Conservation (phyloP, 2,329 filamentous ascomycete genomes). For the Chaetothyriales sp. region DNA sequence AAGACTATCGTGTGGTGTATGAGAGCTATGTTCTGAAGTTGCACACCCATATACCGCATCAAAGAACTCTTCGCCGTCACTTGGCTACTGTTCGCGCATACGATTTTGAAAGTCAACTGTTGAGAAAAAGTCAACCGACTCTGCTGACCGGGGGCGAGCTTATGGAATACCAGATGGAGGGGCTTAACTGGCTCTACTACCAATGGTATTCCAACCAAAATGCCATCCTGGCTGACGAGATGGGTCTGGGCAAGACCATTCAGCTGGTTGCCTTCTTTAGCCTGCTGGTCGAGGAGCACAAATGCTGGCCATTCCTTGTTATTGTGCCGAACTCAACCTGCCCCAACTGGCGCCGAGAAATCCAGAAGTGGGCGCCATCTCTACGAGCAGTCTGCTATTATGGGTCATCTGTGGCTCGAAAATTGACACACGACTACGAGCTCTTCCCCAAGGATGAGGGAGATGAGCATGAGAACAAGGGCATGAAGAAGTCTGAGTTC, state of each 20-base stretch:
- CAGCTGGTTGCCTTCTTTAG: constrained; percentile 77
- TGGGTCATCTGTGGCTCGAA: constrained; percentile 59
- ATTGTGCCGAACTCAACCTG: constrained; percentile 92
- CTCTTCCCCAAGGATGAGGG: constrained; percentile 53
- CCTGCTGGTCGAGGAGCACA: constrained; percentile 53
- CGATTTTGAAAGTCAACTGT: constrained; percentile 52
- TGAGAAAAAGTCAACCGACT: constrained; percentile 58
- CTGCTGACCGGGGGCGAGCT: constrained; percentile 64
- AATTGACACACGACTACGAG: constrained; percentile 68
- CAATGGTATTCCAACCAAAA: constrained; percentile 75
- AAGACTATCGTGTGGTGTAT: constrained; percentile 70
- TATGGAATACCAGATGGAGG: constrained; percentile 88
- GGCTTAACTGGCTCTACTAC: constrained; percentile 87
- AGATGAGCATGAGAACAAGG: constrained; percentile 21
- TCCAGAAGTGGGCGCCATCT: constrained; percentile 81
- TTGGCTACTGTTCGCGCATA: constrained; percentile 52
- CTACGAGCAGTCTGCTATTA: constrained; percentile 88
- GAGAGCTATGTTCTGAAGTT: constrained; percentile 70
- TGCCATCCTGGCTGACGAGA: constrained; percentile 88
- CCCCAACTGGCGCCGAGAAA: constrained; percentile 93
- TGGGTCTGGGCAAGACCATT: constrained; percentile 95
- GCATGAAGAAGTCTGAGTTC: constrained; percentile 17
- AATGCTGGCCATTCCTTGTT: constrained; percentile 82
- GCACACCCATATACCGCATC: constrained; percentile 51
- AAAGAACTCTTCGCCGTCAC: constrained; percentile 48